Evolutionary conservation across 139 green algal genomes (phyloP), one percentile per base, ranked within the genome.

Genomic region (Pleodorina starrii): DNA sequence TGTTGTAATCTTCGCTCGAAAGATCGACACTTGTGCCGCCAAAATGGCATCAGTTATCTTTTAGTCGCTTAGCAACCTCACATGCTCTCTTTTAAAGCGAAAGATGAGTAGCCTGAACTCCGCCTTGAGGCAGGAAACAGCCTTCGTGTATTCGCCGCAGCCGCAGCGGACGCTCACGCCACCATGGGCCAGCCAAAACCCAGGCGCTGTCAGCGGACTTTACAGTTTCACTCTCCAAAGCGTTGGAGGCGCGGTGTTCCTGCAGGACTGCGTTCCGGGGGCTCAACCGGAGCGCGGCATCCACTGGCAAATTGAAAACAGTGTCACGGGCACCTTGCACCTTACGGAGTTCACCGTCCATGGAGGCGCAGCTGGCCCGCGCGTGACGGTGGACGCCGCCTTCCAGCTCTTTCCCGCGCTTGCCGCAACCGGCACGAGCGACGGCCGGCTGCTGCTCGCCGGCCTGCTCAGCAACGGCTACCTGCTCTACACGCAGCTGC

Each of bases 261-360:
- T 84, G 7, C 42, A 76, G 4, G 73, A 79, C 12, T 60, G 35
- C 32, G 42, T 80, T 51, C 89, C 38, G 21, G 63, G 51, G 0
- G 50, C 84, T 27, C 69, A 72, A 21, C 50, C 83, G 19, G 63
- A 90, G 68, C 60, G 68, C 44, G 90, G 84, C 42, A 35, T 92
- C 14, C 60, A 79, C 46, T 92, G 90, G 90, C 90, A 92, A 80
- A 86, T 92, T 25, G 90, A 92, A n/a, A 92, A 92, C 66, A 84
- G 84, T 25, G 54, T 51, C 29, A 63, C 90, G 12, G 78, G 90
- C 3, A 63, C 84, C 5, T 69, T 92, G 25, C 77, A 90, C 35
- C 76, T 90, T 11, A 78, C 57, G 17, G 78, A 84, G n/a, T 88
- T 89, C 42, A 88, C 68, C 2, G n/a, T 84, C 32, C 60, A 68